phyloP scores from a whole-genome alignment of 2,329 filamentous ascomycete species.

The Lasiodiplodia sp. region DNA sequence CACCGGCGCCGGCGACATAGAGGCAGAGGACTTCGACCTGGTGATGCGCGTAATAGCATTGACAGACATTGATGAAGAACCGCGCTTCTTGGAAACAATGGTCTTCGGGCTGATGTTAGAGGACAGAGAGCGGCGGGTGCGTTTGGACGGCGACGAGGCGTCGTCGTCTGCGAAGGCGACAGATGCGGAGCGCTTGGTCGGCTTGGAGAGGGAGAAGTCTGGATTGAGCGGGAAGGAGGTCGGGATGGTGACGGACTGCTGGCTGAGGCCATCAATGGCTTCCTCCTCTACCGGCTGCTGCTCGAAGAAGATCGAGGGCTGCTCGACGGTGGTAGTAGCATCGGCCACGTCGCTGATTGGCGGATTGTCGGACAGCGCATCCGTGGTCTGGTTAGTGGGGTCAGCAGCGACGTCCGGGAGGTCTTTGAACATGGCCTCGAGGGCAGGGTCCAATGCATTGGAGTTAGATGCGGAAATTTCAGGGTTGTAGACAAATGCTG shows the following conservation, averaged over 20 bases:
- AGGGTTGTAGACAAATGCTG: too few relatives aligned
- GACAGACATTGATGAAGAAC: neutral
- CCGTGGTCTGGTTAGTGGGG: neutral
- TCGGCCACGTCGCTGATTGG: neutral
- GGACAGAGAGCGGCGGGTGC: neutral
- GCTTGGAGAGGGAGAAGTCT: conserved; percentile 5
- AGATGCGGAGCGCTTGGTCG: neutral
- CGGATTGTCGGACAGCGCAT: neutral
- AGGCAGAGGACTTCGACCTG: too few relatives aligned
- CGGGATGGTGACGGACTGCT: neutral
- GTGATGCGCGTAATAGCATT: neutral
- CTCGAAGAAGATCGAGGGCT: neutral
- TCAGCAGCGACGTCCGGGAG: neutral
- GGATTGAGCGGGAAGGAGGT: neutral
- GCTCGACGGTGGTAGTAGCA: neutral
- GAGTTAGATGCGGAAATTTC: too few relatives aligned
- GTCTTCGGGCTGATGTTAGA: conserved; percentile 1
- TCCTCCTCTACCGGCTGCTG: neutral
- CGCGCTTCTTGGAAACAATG: neutral
- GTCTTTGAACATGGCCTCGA: neutral
- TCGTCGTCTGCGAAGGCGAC: neutral
- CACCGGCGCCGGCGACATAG: neutral
- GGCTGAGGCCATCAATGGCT: neutral
- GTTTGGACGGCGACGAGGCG: too few relatives aligned
- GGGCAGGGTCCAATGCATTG: neutral